phyloP scores from a whole-genome alignment of 169 alveolate species.

The Eimeria zaria region DNA sequence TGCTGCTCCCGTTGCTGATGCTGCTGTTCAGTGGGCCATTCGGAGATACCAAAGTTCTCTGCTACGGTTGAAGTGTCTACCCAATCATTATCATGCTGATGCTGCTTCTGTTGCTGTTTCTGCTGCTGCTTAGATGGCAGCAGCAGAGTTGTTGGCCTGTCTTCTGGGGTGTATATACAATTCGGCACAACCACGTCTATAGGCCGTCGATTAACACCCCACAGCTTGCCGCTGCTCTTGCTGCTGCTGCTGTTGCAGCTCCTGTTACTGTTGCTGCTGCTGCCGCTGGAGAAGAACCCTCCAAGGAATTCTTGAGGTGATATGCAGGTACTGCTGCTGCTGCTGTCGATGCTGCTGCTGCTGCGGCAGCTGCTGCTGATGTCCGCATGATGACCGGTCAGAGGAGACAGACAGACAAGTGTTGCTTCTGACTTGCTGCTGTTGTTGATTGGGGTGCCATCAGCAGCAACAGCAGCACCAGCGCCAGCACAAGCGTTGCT shows the following conservation, averaged over 20 bases:
- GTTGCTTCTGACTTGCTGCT: not conserved
- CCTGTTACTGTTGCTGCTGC: no score
- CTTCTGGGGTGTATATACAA: constrained; percentile 9
- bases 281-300: not conserved
- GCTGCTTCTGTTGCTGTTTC: constrained; percentile 50
- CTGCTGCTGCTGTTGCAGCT: constrained; percentile 33
- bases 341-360: constrained; percentile 33
- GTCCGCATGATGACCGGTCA: not conserved
- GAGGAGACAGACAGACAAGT: not conserved
- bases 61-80: no score
- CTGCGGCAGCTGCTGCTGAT: constrained; percentile 15
- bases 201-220: not conserved
- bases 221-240: not conserved
- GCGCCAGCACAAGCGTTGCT: not conserved
- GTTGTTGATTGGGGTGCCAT: not conserved
- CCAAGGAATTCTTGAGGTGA: not conserved
- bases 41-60: no score
- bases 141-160: not conserved
- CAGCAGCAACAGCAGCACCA: constrained; percentile 12
- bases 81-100: not conserved
- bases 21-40: no score
- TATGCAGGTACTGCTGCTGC: constrained; percentile 32
- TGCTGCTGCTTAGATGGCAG: not conserved
- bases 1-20: constrained; percentile 38
- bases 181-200: constrained; percentile 8